phyloP scores from a whole-genome alignment of 352 stramenopile species.

The Phytophthora crassamura region DNA sequence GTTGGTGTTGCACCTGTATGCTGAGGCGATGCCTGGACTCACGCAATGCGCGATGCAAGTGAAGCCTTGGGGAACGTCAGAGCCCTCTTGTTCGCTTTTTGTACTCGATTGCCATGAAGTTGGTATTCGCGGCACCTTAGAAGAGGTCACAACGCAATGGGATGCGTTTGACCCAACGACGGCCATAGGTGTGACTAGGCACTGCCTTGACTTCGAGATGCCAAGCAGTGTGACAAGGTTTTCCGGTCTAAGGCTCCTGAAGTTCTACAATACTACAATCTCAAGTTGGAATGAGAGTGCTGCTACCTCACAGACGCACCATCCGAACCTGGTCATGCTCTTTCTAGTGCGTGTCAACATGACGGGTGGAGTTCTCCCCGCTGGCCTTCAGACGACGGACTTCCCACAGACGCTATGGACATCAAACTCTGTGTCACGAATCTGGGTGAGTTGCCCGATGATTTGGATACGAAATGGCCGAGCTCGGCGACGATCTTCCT shows the following conservation, averaged over 20 bases:
- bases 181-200: slow-evolving; percentile 24
- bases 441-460: slow-evolving; percentile 34
- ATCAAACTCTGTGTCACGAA: slow-evolving; percentile 44
- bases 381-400: slow-evolving; percentile 25
- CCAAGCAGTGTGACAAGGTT: slow-evolving; percentile 36
- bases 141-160: slow-evolving; percentile 13
- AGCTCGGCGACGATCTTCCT: slow-evolving; percentile 18
- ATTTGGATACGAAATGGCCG: slow-evolving; percentile 47
- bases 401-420: slow-evolving; percentile 43
- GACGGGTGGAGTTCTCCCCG: slow-evolving; percentile 33
- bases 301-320: slow-evolving; percentile 25
- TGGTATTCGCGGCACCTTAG: neutral
- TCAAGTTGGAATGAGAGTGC: slow-evolving; percentile 32
- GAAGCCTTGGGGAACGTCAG: slow-evolving; percentile 30
- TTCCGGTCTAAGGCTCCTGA: slow-evolving; percentile 33
- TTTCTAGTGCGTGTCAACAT: slow-evolving; percentile 46
- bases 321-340: slow-evolving; percentile 45
- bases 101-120: slow-evolving; percentile 33
- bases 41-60: slow-evolving; percentile 30
- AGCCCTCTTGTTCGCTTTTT: slow-evolving; percentile 35
- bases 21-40: slow-evolving; percentile 16
- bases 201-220: slow-evolving; percentile 43
- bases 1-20: slow-evolving; percentile 27
- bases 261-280: slow-evolving; percentile 52
- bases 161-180: slow-evolving; percentile 24